Percentiles rank a stretch among this genome's conserved stretches.
Evolutionary conservation across 371 early-diverging fungal species (phyloP).

Genomic region (Mortierella sp.): DNA sequence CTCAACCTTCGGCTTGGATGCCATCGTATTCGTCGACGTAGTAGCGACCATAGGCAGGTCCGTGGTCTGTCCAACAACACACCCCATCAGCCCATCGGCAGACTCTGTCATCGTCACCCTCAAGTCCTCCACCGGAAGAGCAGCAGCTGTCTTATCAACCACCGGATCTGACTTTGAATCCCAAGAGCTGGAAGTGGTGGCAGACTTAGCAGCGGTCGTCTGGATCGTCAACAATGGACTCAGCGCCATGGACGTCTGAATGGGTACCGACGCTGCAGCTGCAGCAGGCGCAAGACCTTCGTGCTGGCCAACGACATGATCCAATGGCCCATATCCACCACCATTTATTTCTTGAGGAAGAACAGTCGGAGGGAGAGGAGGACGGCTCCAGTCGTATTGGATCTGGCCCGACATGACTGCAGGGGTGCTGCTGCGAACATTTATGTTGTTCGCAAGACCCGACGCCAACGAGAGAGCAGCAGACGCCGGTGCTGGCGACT

Average conservation of each 20-base stretch:
- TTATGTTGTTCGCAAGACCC: background rate
- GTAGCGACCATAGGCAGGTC: background rate
- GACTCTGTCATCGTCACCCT: slow-evolving; percentile 9
- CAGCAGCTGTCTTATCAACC: background rate
- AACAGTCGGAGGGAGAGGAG: background rate
- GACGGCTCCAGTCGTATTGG: slow-evolving; percentile 15
- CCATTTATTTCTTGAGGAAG: background rate
- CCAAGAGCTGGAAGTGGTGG: background rate
- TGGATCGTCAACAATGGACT: background rate
- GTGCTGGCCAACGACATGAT: background rate
- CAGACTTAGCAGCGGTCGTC: background rate
- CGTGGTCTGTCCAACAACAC: slow-evolving; percentile 9
- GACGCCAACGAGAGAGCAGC: background rate
- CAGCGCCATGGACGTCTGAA: background rate
- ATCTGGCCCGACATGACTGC: slow-evolving; percentile 23
- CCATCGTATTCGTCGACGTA: background rate
- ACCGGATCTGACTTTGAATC: slow-evolving; percentile 1
- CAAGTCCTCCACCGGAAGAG: background rate
- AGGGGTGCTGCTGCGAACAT: slow-evolving; percentile 34
- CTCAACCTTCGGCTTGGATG: background rate
- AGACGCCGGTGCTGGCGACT: background rate
- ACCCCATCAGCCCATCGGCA: background rate
- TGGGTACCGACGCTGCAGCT: background rate
- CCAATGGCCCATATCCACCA: background rate
- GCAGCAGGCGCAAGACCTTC: background rate